Conservation (phyloP, 352 stramenopile species). For the Elongisporangium senticosum region DNA sequence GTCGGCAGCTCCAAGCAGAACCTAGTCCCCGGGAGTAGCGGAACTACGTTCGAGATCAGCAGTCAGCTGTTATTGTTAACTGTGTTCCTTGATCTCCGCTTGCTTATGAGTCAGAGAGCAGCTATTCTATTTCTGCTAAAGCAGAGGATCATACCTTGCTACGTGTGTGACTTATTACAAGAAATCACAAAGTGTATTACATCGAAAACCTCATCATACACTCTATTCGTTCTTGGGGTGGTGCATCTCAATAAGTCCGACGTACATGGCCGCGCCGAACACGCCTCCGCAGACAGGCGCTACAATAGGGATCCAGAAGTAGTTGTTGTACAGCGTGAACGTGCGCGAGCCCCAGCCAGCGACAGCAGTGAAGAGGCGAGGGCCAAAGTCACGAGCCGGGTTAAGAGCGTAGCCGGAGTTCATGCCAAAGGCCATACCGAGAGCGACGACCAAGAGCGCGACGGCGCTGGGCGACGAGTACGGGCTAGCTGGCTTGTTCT, state of each 20-base stretch:
- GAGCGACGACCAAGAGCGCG: slow-evolving; percentile 47
- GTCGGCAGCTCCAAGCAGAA: too few relatives aligned
- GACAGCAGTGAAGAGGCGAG: slow-evolving; percentile 40
- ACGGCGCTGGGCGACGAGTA: slow-evolving; percentile 37
- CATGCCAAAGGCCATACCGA: slow-evolving; percentile 69
- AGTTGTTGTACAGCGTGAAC: too few relatives aligned
- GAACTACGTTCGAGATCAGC: too few relatives aligned
- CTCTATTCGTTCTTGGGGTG: slow-evolving; percentile 14
- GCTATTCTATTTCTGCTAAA: too few relatives aligned
- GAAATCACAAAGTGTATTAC: too few relatives aligned
- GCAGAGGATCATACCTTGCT: too few relatives aligned
- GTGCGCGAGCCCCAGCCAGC: slow-evolving; percentile 40
- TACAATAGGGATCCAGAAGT: slow-evolving; percentile 40
- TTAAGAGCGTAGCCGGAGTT: slow-evolving; percentile 56
- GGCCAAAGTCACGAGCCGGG: slow-evolving; percentile 39
- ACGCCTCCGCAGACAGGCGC: slow-evolving; percentile 28
- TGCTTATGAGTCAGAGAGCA: too few relatives aligned
- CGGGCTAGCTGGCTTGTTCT: slow-evolving; percentile 45
- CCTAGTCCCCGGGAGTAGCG: too few relatives aligned
- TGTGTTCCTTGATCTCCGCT: too few relatives aligned
- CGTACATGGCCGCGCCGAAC: slow-evolving; percentile 23
- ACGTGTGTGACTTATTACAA: too few relatives aligned
- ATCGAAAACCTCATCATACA: too few relatives aligned
- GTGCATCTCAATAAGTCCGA: slow-evolving; percentile 26
- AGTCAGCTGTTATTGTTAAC: too few relatives aligned